Conservation (phyloP, 352 stramenopile genomes). For the Chrysophaeum taylorii region DNA sequence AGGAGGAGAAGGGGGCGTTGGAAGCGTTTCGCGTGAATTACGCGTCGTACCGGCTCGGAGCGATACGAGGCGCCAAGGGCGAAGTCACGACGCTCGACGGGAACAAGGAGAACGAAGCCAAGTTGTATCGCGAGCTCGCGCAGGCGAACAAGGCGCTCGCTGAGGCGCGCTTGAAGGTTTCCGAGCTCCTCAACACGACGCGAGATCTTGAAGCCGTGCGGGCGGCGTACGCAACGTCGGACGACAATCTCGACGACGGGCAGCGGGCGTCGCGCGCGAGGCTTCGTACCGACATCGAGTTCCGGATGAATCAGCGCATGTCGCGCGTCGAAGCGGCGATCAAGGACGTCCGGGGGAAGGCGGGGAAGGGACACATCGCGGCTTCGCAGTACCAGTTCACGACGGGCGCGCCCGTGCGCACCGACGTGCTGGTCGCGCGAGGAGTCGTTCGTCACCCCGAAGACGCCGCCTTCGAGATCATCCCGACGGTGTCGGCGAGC, state of each 20-base stretch:
- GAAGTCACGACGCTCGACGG: not conserved
- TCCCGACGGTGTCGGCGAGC: not conserved
- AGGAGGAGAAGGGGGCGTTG: not conserved
- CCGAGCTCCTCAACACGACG: not conserved
- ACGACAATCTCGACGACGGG: not conserved
- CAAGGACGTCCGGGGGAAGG: not conserved
- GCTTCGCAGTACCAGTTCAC: not conserved
- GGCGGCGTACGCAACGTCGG: not conserved
- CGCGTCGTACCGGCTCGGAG: not conserved
- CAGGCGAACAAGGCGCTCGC: not conserved
- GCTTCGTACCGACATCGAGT: not conserved
- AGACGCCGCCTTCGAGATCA: slow-evolving; percentile 3
- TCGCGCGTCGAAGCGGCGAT: not conserved
- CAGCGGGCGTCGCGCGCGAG: not conserved
- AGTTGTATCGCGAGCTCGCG: not conserved
- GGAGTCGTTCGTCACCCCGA: not conserved
- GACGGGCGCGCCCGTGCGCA: not conserved
- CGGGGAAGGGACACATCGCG: not conserved
- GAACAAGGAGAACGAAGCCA: not conserved
- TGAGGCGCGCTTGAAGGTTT: not conserved
- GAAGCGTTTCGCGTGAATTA: not conserved
- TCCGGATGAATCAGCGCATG: not conserved
- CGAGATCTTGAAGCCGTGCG: not conserved
- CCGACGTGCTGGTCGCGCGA: slow-evolving; percentile 1
- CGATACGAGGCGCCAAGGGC: not conserved